Conservation (phyloP, 108 stramenopile genomes). For the Nitzschia sp. region DNA sequence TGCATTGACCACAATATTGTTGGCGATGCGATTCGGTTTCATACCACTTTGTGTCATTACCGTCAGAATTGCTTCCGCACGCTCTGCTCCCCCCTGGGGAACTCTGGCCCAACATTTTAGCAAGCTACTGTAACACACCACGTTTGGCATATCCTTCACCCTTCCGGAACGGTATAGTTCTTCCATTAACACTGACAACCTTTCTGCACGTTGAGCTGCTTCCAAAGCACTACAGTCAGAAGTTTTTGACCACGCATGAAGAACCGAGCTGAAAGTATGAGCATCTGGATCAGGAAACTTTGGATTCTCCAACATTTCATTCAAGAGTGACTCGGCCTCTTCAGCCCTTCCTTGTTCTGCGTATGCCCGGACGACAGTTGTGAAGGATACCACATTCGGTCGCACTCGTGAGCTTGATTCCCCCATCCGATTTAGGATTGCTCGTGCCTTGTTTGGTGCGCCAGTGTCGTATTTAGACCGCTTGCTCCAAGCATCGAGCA, state of each 20-base stretch:
- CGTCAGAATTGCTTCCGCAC: conserved; percentile 37
- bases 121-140: conserved; percentile 63
- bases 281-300: conserved; percentile 43
- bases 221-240: neutral
- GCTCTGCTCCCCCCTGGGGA: conserved; percentile 13
- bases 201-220: conserved; percentile 36
- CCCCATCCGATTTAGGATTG: conserved; percentile 12
- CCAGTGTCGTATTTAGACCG: conserved; percentile 8
- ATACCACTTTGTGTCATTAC: conserved; percentile 32
- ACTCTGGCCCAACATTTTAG: conserved; percentile 51
- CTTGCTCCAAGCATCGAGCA: conserved; percentile 65
- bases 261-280: conserved; percentile 64
- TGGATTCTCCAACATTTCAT: conserved; percentile 29
- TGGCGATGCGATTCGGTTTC: conserved; percentile 39
- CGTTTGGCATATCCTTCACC: conserved; percentile 45
- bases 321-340: conserved; percentile 42
- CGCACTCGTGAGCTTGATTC: neutral
- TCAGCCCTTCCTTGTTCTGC: conserved; percentile 37
- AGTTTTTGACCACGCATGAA: conserved; percentile 45
- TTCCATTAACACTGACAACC: conserved; percentile 30
- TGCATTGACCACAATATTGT: conserved; percentile 67
- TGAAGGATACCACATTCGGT: conserved; percentile 32
- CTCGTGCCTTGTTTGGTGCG: conserved; percentile 23
- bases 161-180: neutral
- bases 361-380: conserved; percentile 60